Percentiles rank a stretch among this genome's conserved stretches.
phyloP scores from a whole-genome alignment of 1,284 basidiomycete genomes.

The Ustanciosporium gigantosporum region DNA sequence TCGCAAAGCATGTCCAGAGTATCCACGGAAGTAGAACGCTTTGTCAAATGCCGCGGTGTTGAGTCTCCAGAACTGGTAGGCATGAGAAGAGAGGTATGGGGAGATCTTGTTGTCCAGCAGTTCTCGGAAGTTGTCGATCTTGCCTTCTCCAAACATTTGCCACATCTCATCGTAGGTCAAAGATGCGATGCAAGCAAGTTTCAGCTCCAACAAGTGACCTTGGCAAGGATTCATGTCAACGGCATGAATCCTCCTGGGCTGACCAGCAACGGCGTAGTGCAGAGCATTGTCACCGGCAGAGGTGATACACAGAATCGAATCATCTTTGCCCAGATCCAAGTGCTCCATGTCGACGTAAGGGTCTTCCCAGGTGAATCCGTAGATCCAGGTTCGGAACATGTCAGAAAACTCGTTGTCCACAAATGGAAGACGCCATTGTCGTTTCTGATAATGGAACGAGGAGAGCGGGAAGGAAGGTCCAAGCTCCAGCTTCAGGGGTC shows the following conservation, averaged over 20 bases:
- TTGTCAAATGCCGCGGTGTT: constrained; percentile 70
- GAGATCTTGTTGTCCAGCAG: constrained; percentile 73
- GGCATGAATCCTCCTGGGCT: constrained; percentile 70
- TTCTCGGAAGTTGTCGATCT: constrained; percentile 69
- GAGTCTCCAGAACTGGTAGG: constrained; percentile 77
- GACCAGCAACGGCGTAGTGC: constrained; percentile 75
- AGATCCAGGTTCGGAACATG: constrained; percentile 76
- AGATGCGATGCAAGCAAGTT: constrained; percentile 70
- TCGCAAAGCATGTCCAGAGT: constrained; percentile 69
- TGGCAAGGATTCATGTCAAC: constrained; percentile 74
- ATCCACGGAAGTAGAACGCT: constrained; percentile 75
- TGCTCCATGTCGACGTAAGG: constrained; percentile 76
- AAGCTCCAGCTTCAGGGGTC: constrained; percentile 51
- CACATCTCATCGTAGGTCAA: constrained; percentile 74
- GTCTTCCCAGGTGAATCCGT: constrained; percentile 79
- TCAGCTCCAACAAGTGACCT: constrained; percentile 78
- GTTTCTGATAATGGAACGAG: constrained; percentile 76
- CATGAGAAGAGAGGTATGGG: constrained; percentile 74
- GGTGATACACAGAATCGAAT: constrained; percentile 76
- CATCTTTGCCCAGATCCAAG: constrained; percentile 69
- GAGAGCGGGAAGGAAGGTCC: constrained; percentile 66
- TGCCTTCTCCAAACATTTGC: constrained; percentile 73
- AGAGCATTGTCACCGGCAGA: constrained; percentile 80
- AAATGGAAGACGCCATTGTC: constrained; percentile 71
- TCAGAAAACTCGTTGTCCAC: constrained; percentile 74